Evolutionary conservation across 169 alveolate species (phyloP).

Genomic region (Eimeria maxima): DNA sequence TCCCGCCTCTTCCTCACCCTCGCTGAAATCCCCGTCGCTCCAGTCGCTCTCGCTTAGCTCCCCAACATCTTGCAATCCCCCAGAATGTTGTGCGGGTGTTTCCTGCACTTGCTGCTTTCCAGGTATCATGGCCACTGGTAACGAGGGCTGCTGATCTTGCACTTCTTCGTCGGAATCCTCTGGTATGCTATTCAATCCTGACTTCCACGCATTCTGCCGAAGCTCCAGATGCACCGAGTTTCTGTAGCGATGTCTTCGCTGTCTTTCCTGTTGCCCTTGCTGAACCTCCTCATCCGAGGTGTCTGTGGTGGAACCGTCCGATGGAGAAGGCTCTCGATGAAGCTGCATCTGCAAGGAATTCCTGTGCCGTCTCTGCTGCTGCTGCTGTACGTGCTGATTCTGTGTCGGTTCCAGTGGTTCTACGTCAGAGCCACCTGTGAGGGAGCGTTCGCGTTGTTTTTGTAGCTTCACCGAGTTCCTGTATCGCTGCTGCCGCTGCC

Average conservation of each 20-base stretch:
- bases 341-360: neutral
- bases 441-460: too few species aligned
- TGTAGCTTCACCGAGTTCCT: too few species aligned
- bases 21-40: conserved; percentile 28
- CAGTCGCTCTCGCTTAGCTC: conserved; percentile 44
- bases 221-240: neutral
- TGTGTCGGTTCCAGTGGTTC: too few species aligned
- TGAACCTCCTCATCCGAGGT: neutral
- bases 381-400: neutral
- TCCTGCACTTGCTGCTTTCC: conserved; percentile 25
- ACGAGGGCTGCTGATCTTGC: neutral
- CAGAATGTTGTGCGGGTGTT: neutral
- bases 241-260: neutral
- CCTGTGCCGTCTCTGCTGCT: neutral
- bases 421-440: too few species aligned
- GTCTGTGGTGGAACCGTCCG: neutral
- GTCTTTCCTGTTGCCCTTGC: neutral
- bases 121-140: neutral
- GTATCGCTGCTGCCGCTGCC: too few species aligned
- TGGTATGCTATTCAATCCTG: neutral
- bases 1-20: neutral
- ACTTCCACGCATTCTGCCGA: neutral
- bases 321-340: neutral
- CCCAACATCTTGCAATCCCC: neutral
- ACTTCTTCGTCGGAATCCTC: neutral